A percentile compares a stretch with the other conserved stretches of the same genome.
Evolutionary conservation across 176 grass and related monocot genomes (phyloP).

Genomic region (Ampelocalamus luodianensis): DNA sequence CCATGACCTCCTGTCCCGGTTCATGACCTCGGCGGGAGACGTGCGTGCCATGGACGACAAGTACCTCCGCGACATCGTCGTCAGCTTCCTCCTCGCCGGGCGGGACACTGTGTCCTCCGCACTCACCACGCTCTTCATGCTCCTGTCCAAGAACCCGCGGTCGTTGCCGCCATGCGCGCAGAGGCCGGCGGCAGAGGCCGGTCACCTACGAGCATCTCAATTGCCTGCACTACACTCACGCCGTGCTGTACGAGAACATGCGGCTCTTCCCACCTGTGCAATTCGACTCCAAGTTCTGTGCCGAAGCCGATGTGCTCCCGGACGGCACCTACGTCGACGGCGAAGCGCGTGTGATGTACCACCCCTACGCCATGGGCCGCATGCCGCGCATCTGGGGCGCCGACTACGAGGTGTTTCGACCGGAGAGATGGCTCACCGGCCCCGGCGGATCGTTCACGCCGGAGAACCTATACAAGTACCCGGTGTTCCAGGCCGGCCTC

Average conservation of each 20-base stretch:
- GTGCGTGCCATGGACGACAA: slow-evolving; percentile 48
- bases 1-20: slow-evolving; percentile 78
- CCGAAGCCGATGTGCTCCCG: slow-evolving; percentile 58
- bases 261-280: slow-evolving; percentile 80
- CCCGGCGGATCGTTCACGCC: slow-evolving; percentile 50
- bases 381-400: slow-evolving; percentile 75
- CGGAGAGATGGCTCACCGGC: slow-evolving; percentile 70
- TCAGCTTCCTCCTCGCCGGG: slow-evolving; percentile 81
- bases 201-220: slow-evolving; percentile 45
- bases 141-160: slow-evolving; percentile 57
- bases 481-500: slow-evolving; percentile 78
- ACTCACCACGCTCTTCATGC: slow-evolving; percentile 73
- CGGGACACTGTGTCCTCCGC: slow-evolving; percentile 78
- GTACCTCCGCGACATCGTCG: slow-evolving; percentile 84
- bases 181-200: slow-evolving; percentile 37
- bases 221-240: slow-evolving; percentile 57
- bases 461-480: slow-evolving; percentile 66
- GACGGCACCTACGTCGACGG: slow-evolving; percentile 65
- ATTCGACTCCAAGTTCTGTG: slow-evolving; percentile 88
- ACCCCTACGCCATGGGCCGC: slow-evolving; percentile 81
- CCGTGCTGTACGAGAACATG: slow-evolving; percentile 72
- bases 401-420: slow-evolving; percentile 66
- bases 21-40: slow-evolving; percentile 54
- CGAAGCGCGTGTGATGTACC: slow-evolving; percentile 62
- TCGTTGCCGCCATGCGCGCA: slow-evolving; percentile 45